Evolutionary conservation across 345 rosid species (phyloP).

Genomic region (Carallia pectinifolia): DNA sequence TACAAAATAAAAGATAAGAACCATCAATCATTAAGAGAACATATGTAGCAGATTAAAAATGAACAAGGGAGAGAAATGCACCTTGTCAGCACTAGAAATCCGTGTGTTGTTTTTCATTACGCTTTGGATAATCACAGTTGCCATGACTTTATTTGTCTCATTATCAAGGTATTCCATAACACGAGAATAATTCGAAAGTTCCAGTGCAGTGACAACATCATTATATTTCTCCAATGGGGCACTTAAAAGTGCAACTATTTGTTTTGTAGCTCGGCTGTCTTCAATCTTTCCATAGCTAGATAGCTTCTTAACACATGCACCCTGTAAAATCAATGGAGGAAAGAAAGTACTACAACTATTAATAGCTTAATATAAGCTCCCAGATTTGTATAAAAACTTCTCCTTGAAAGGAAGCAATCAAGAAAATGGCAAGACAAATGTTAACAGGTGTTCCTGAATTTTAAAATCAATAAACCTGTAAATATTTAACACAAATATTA

Average conservation of each 20-base stretch:
- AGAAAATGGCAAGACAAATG: not conserved
- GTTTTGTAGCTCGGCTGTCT: constrained; percentile 84
- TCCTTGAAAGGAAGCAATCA: not conserved
- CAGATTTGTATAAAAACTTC: not conserved
- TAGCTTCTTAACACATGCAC: constrained; percentile 89
- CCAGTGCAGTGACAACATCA: constrained; percentile 82
- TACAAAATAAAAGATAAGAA: constrained; percentile 27
- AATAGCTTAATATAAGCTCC: constrained; percentile 8
- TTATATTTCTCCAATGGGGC: constrained; percentile 96
- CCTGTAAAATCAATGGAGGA: constrained; percentile 44
- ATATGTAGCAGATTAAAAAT: constrained; percentile 16
- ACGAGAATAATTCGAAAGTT: constrained; percentile 83
- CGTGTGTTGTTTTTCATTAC: constrained; percentile 87
- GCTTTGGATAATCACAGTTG: constrained; percentile 86
- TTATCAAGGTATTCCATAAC: constrained; percentile 85
- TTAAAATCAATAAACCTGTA: too few species aligned
- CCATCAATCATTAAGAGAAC: constrained; percentile 11
- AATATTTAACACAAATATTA: too few species aligned
- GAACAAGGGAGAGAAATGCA: constrained; percentile 25
- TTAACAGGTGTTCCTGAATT: too few species aligned
- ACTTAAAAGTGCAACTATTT: constrained; percentile 91
- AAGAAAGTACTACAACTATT: not conserved
- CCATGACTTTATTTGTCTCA: constrained; percentile 93
- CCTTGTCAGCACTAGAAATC: constrained; percentile 81
- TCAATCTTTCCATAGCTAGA: constrained; percentile 71